Evolutionary conservation across 345 rosid genomes (phyloP).

Genomic region (Eucalyptus coolabah): DNA sequence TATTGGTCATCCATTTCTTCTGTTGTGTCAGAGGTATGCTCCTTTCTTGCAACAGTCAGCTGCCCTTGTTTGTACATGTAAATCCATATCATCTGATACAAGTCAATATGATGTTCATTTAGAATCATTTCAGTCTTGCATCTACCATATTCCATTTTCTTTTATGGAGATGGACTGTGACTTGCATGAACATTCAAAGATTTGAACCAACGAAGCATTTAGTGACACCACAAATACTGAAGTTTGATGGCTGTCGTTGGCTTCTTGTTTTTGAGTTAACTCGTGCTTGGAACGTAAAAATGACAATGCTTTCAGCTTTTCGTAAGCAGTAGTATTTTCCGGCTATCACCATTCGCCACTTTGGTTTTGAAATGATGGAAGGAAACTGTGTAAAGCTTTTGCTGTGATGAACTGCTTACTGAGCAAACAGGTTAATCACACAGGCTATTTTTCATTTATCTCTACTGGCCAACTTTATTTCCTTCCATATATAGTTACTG

Average conservation of each 20-base stretch:
- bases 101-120: background rate
- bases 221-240: background rate
- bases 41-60: background rate
- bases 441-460: no score
- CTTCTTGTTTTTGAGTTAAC: background rate
- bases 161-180: background rate
- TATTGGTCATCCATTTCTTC: no score
- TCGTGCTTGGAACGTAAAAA: background rate
- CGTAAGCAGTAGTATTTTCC: no score
- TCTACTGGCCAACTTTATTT: no score
- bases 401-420: no score
- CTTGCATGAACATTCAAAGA: background rate
- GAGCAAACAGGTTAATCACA: no score
- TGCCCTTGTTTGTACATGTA: background rate
- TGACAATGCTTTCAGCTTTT: no score
- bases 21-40: background rate
- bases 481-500: no score
- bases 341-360: no score
- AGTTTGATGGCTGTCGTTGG: background rate
- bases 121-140: background rate
- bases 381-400: no score
- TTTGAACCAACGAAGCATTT: background rate
- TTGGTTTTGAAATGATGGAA: no score
- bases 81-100: background rate
- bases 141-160: background rate